Evolutionary conservation across 805 yeast genomes (phyloP), one percentile per base, ranked within the genome.

Genomic region (Metschnikowia santaceciliae): DNA sequence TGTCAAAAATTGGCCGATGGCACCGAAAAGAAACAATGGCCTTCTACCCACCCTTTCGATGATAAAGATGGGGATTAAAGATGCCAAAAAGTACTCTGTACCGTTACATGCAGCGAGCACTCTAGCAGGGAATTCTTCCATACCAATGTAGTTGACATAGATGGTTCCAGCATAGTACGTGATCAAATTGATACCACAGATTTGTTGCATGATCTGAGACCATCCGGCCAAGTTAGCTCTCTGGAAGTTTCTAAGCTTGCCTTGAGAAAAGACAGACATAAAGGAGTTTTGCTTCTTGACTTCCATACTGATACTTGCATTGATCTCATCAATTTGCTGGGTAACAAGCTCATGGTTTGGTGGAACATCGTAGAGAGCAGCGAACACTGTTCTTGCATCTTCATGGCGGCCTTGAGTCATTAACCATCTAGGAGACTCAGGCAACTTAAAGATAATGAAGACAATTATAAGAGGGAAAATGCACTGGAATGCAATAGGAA

Each of bases 131-230:
- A 68, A 56, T 34, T 66, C 60, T 22, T 50, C 50, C 71, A 79
- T 71, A 17, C 78, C 76, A 53, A 79, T 71, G 42, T 59, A 54
- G 32, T 57, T 52, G 46, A 62, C 71, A 54, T 70, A 75, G 57
- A 71, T 72, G 46, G 75, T 75, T 47, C 75, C 77, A 13, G 75
- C 75, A 48, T 72, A 73, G 57, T 72, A 69, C 11, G 75, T 71
- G 54, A 70, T 73, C 52, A 77, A 74, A 53, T 76, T 79, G 56
- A 74, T 76, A 54, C 80, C 82, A 47, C 75, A 67, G 49, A 79
- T 69, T 54, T 78, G 82, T 58, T 77, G 81, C 65, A 77, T 65
- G 45, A 72, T 61, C 51, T 78, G 81, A 3, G 72, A 63, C 68
- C 75, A 70, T 13, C 65, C 62, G 2, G 76, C 79, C 35, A 79